These are phyloP conservation scores for Arabidopsis hybrid DNA, from an alignment of 441 rosid species.

Conservation along the genomic window DNA sequence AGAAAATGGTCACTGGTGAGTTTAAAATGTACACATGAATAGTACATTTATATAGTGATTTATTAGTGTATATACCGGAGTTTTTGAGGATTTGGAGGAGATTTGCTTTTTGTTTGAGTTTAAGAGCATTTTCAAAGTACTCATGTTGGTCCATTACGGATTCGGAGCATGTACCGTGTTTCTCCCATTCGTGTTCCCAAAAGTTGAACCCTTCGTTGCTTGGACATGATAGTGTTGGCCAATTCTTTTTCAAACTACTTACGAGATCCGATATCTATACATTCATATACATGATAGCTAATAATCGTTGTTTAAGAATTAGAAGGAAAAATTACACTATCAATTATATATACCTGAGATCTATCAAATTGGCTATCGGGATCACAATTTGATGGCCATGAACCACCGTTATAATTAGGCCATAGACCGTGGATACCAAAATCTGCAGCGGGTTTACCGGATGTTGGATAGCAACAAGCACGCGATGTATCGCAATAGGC, in stretches of 20 bases:
- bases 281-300: background rate
- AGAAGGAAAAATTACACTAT: background rate
- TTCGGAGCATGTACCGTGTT: slow-evolving; percentile 85
- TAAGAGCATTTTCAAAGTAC: slow-evolving; percentile 68
- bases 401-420: slow-evolving; percentile 76
- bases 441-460: slow-evolving; percentile 85
- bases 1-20: background rate
- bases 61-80: slow-evolving; percentile 45
- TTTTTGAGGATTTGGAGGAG: slow-evolving; percentile 58
- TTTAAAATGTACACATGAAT: background rate
- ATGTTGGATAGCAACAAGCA: slow-evolving; percentile 77
- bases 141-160: slow-evolving; percentile 73
- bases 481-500: slow-evolving; percentile 70
- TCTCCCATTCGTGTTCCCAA: slow-evolving; percentile 91
- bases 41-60: background rate
- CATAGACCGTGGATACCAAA: slow-evolving; percentile 91
- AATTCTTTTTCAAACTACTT: slow-evolving; percentile 50
- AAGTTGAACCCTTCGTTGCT: slow-evolving; percentile 66
- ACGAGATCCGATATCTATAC: slow-evolving; percentile 62
- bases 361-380: slow-evolving; percentile 55
- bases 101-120: slow-evolving; percentile 55
- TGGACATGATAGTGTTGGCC: slow-evolving; percentile 88
- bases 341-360: slow-evolving; percentile 56
- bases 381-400: slow-evolving; percentile 73
- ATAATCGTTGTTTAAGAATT: background rate